Conservation (phyloP, 306 rosid species). For the Cucumis cinereus region DNA sequence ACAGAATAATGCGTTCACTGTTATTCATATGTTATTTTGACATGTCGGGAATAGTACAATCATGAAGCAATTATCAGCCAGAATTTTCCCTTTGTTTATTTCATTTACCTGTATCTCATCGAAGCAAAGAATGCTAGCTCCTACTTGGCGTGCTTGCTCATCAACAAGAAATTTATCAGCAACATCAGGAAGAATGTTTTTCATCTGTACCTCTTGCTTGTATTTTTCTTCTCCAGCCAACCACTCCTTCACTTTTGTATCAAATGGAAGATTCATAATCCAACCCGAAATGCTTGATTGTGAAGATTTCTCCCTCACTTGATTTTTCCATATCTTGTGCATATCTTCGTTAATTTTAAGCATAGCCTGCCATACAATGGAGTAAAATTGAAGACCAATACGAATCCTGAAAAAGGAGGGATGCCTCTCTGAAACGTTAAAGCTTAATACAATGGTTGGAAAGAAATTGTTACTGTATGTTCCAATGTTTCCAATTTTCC, state of each 20-base stretch:
- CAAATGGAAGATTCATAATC: constrained; percentile 81
- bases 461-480: not conserved
- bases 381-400: constrained; percentile 9
- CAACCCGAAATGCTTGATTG: constrained; percentile 66
- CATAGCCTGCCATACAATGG: constrained; percentile 62
- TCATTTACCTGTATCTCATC: constrained; percentile 85
- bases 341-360: constrained; percentile 89
- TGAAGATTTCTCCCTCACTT: constrained; percentile 56
- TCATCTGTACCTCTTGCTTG: constrained; percentile 73
- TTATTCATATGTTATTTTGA: not conserved
- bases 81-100: not conserved
- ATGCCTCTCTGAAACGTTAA: not conserved
- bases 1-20: not conserved
- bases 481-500: constrained; percentile 5
- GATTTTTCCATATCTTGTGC: constrained; percentile 87
- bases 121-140: constrained; percentile 88
- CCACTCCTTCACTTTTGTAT: constrained; percentile 84
- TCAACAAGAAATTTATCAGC: constrained; percentile 75
- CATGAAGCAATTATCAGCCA: not conserved
- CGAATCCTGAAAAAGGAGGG: not conserved
- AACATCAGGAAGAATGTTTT: constrained; percentile 84
- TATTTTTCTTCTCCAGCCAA: constrained; percentile 79
- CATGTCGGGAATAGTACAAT: not conserved
- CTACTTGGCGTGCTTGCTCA: constrained; percentile 39
- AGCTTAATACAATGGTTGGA: constrained; percentile 4